Evolutionary conservation across 1,139 yeast genomes (phyloP).

Genomic region (Candida sp.): DNA sequence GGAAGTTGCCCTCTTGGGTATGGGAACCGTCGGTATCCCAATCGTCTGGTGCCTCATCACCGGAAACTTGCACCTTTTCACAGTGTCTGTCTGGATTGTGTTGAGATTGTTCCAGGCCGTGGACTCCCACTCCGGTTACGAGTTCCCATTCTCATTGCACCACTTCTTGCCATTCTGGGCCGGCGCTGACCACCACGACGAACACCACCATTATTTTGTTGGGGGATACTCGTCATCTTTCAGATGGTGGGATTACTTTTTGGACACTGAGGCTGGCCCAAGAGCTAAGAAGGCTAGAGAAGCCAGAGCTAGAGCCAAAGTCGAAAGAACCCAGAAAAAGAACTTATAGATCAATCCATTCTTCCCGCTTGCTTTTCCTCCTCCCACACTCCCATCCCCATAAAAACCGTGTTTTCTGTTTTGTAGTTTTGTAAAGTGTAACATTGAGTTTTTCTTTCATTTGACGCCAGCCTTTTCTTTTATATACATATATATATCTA

Average conservation of each 20-base stretch:
- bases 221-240: constrained; percentile 95
- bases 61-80: constrained; percentile 62
- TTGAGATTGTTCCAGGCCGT: constrained; percentile 91
- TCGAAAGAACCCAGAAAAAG: constrained; percentile 25
- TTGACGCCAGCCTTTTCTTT: not conserved
- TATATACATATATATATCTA: too few relatives aligned
- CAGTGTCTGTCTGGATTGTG: constrained; percentile 88
- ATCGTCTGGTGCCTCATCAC: constrained; percentile 53
- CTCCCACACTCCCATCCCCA: too few relatives aligned
- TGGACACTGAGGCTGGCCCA: constrained; percentile 85
- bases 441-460: not conserved
- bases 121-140: constrained; percentile 97
- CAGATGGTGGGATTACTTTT: constrained; percentile 90
- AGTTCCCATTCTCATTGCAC: constrained; percentile 95
- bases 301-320: constrained; percentile 35
- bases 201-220: constrained; percentile 91
- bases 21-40: constrained; percentile 96
- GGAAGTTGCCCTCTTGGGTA: constrained; percentile 88
- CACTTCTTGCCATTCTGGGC: constrained; percentile 96
- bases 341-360: constrained; percentile 7
- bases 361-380: not conserved
- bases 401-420: not conserved
- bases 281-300: constrained; percentile 69
- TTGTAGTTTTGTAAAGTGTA: not conserved
- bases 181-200: constrained; percentile 98